A percentile compares a stretch with the other conserved stretches of the same genome.
phyloP scores from a whole-genome alignment of 768 basidiomycete genomes.

The Mycena albidolilacea region DNA sequence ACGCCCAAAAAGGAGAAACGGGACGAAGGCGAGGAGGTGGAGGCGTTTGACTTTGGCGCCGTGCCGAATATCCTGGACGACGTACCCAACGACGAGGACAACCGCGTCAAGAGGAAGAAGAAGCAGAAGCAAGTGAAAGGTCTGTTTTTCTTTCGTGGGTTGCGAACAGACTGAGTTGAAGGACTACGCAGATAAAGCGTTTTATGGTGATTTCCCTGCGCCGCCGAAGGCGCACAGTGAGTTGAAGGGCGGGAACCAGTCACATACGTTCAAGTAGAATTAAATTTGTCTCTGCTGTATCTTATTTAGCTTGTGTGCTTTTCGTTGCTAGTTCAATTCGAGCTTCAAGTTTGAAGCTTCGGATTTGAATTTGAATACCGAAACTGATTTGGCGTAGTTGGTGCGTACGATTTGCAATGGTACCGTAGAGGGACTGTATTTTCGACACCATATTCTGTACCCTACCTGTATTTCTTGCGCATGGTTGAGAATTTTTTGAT shows the following conservation, averaged over 20 bases:
- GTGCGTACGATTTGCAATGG: too few species aligned
- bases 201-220: slow-evolving; percentile 73
- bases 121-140: slow-evolving; percentile 63
- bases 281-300: background rate
- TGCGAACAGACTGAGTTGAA: background rate
- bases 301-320: too few species aligned
- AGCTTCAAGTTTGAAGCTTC: too few species aligned
- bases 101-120: slow-evolving; percentile 60
- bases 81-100: slow-evolving; percentile 58
- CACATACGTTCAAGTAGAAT: slow-evolving; percentile 73
- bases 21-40: slow-evolving; percentile 45
- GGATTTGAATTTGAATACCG: too few species aligned
- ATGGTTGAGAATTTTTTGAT: too few species aligned
- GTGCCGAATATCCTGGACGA: slow-evolving; percentile 83
- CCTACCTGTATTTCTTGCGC: too few species aligned
- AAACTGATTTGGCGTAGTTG: too few species aligned
- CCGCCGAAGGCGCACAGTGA: slow-evolving; percentile 78
- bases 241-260: slow-evolving; percentile 78
- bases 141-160: slow-evolving; percentile 6
- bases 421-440: too few species aligned
- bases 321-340: too few species aligned
- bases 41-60: slow-evolving; percentile 77
- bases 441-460: too few species aligned
- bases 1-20: slow-evolving; percentile 42
- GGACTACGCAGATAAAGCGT: slow-evolving; percentile 52